Evolutionary conservation across 768 basidiomycete genomes (phyloP).

Genomic region (Tephrocybe rancida): DNA sequence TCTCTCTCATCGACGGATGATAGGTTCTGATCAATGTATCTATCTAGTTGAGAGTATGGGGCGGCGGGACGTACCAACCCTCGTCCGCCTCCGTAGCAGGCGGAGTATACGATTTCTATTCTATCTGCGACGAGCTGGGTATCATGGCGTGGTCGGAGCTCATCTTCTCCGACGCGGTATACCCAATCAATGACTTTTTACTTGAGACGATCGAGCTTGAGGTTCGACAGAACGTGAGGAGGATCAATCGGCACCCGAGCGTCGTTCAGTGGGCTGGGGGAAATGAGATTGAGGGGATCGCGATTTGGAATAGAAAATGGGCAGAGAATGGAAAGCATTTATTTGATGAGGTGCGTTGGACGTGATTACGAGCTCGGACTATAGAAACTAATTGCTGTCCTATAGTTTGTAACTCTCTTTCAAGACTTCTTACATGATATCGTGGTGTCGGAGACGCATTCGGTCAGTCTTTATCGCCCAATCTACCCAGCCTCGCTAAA

Average conservation of each 20-base stretch:
- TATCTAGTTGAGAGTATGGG: conserved; percentile 57
- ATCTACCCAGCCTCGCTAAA: no score
- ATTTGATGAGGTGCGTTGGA: conserved; percentile 45
- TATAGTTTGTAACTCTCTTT: conserved; percentile 46
- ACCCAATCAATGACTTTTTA: conserved; percentile 56
- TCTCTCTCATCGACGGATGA: background rate
- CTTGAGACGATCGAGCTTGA: conserved; percentile 54
- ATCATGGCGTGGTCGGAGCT: conserved; percentile 66
- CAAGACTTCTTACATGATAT: conserved; percentile 53
- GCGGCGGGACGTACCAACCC: conserved; percentile 56
- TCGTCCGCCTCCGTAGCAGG: conserved; percentile 38
- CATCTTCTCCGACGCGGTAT: conserved; percentile 59
- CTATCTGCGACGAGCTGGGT: conserved; percentile 59
- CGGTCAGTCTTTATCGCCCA: no score
- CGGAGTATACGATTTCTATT: conserved; percentile 59
- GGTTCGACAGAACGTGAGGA: conserved; percentile 57
- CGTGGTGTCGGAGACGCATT: conserved; percentile 50
- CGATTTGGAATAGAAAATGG: conserved; percentile 34
- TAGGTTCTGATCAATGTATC: no score
- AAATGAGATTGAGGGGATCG: conserved; percentile 63
- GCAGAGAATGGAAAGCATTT: conserved; percentile 47
- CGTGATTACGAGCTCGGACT: background rate
- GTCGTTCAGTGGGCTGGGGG: conserved; percentile 63
- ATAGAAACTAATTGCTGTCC: background rate
- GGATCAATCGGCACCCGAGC: conserved; percentile 58